phyloP scores from a whole-genome alignment of 352 stramenopile species.

The Phytophthora sojae region DNA sequence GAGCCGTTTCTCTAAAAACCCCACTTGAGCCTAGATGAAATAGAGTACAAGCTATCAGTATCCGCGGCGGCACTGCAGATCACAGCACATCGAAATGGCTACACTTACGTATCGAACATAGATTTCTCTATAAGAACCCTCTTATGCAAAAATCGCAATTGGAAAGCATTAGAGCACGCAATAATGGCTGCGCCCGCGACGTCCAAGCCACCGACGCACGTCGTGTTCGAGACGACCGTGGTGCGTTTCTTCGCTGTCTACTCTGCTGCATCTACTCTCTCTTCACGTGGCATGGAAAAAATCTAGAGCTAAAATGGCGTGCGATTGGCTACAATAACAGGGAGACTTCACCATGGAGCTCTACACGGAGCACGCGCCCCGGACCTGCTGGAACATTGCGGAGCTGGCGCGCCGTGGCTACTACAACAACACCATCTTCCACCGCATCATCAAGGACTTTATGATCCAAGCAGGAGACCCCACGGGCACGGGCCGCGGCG shows the following conservation, averaged over 20 bases:
- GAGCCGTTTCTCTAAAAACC: too few relatives aligned
- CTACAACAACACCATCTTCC: constrained; percentile 97
- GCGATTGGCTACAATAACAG: constrained; percentile 34
- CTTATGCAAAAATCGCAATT: not conserved
- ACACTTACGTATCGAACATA: not conserved
- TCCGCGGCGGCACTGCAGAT: too few relatives aligned
- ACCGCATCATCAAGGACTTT: constrained; percentile 96
- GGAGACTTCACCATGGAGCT: constrained; percentile 94
- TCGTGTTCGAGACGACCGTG: constrained; percentile 88
- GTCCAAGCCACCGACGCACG: constrained; percentile 67
- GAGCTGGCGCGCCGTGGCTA: constrained; percentile 93
- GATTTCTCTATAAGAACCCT: not conserved
- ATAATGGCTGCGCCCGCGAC: constrained; percentile 27
- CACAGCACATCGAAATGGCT: not conserved
- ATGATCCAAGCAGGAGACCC: constrained; percentile 97
- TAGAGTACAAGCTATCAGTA: too few relatives aligned
- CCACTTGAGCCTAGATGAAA: too few relatives aligned
- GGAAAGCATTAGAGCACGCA: constrained; percentile 1
- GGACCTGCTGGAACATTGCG: constrained; percentile 94
- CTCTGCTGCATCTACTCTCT: not conserved
- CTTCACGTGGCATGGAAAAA: not conserved
- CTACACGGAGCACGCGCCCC: constrained; percentile 93
- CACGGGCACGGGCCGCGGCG: constrained; percentile 92
- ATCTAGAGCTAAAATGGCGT: not conserved
- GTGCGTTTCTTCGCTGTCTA: constrained; percentile 37